Evolutionary conservation across 768 basidiomycete species (phyloP).

Genomic region (Panus rudis): DNA sequence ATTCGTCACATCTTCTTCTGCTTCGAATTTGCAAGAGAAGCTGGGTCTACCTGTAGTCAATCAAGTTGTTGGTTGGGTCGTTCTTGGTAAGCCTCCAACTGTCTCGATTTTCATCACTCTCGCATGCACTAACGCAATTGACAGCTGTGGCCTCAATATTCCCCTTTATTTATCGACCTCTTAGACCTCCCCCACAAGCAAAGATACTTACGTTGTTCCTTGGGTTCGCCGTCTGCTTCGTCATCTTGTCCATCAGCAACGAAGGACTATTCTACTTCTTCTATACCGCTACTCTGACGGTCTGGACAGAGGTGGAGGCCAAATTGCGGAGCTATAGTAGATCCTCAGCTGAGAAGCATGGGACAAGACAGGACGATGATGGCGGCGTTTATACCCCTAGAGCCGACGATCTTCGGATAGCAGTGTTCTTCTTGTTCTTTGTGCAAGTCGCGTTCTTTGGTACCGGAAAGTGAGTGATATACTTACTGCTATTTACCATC

Average conservation of each 20-base stretch:
- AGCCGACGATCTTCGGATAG: constrained; percentile 62
- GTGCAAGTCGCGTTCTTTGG: constrained; percentile 86
- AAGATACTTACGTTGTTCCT: constrained; percentile 57
- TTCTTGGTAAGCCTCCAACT: constrained; percentile 44
- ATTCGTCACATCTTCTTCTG: constrained; percentile 51
- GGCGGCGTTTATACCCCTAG: constrained; percentile 15
- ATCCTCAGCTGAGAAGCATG: background rate
- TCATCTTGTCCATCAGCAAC: constrained; percentile 74
- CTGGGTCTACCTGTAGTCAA: constrained; percentile 54
- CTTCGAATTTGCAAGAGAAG: constrained; percentile 55
- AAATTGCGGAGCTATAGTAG: constrained; percentile 15
- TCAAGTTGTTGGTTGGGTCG: constrained; percentile 57
- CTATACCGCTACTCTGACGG: constrained; percentile 52
- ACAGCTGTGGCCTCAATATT: constrained; percentile 44
- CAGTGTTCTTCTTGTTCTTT: constrained; percentile 79
- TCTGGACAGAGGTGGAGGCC: constrained; percentile 65
- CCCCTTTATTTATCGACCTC: constrained; percentile 38
- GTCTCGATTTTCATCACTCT: background rate
- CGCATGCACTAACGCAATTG: background rate
- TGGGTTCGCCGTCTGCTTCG: constrained; percentile 67
- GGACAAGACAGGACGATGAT: background rate
- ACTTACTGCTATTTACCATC: constrained; percentile 1
- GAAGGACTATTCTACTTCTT: constrained; percentile 77
- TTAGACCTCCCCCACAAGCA: constrained; percentile 25
- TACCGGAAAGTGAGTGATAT: constrained; percentile 43